Evolutionary conservation across 306 rosid species (phyloP).

Genomic region (Lotus japonicus): DNA sequence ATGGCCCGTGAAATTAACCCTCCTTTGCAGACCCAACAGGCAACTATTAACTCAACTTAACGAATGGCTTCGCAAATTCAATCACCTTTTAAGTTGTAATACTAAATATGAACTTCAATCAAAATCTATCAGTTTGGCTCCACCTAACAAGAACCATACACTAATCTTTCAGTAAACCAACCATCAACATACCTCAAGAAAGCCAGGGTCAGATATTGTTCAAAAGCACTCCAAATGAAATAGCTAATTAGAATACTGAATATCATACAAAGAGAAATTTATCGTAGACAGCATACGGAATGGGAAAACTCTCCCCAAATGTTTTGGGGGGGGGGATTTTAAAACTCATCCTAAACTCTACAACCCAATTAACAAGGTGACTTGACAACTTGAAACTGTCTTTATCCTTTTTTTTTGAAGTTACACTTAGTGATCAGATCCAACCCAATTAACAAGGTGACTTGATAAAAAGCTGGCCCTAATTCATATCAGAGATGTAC

Average conservation of each 20-base stretch:
- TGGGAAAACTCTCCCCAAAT: not conserved
- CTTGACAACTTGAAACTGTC: conserved; percentile 4
- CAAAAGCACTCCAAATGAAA: not conserved
- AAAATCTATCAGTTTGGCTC: not conserved
- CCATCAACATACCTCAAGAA: not conserved
- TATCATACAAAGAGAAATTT: not conserved
- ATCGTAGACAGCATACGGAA: too few species aligned
- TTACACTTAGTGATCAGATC: not conserved
- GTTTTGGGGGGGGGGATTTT: too few species aligned
- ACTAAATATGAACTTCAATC: not conserved
- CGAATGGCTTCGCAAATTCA: not conserved
- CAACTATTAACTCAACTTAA: not conserved
- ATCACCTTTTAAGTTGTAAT: not conserved
- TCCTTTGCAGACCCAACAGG: not conserved
- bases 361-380: too few species aligned
- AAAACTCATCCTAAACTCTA: not conserved
- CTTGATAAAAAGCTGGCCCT: not conserved
- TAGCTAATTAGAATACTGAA: not conserved
- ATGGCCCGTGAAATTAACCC: not conserved
- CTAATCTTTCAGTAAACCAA: not conserved
- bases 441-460: not conserved
- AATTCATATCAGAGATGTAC: not conserved
- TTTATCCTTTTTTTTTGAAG: not conserved
- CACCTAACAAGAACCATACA: not conserved
- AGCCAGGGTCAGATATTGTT: not conserved